Percentiles rank a stretch among this genome's conserved stretches.
Evolutionary conservation across 176 grass and related monocot genomes (phyloP).

Genomic region (Lolium multiflorum): DNA sequence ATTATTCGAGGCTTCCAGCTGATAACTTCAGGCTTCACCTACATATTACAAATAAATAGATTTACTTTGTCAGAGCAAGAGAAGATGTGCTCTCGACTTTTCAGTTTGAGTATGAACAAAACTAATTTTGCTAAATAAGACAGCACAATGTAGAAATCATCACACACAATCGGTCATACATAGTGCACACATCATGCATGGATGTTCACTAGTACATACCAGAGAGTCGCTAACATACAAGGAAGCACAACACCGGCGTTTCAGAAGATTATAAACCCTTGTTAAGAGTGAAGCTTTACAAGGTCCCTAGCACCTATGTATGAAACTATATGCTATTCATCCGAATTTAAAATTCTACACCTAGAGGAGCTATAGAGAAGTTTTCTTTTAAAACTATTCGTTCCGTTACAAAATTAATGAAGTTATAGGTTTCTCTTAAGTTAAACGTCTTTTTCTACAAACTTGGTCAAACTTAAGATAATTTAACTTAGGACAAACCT

Average conservation of each 20-base stretch:
- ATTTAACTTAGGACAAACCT: too few relatives aligned
- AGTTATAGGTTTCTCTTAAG: too few relatives aligned
- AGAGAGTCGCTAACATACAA: background rate
- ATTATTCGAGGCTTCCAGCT: constrained; percentile 72
- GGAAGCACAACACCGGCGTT: background rate
- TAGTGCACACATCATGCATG: constrained; percentile 4
- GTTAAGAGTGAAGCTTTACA: constrained; percentile 12
- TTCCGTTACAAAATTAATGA: too few relatives aligned
- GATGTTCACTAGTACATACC: background rate
- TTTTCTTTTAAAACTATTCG: background rate
- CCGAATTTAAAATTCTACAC: background rate
- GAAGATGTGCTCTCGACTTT: background rate
- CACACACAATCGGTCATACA: background rate
- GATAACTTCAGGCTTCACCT: constrained; percentile 77
- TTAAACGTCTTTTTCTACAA: too few relatives aligned
- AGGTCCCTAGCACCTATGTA: background rate
- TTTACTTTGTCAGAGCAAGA: background rate
- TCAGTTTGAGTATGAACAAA: background rate
- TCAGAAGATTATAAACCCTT: background rate
- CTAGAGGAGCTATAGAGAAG: background rate
- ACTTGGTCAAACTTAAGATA: too few relatives aligned
- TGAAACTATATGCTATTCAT: background rate
- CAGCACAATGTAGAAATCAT: background rate
- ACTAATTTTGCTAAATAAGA: constrained; percentile 18
- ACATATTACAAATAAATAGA: constrained; percentile 32